Conservation (phyloP, 1,284 basidiomycete species). For the Puccinia brachypodii region DNA sequence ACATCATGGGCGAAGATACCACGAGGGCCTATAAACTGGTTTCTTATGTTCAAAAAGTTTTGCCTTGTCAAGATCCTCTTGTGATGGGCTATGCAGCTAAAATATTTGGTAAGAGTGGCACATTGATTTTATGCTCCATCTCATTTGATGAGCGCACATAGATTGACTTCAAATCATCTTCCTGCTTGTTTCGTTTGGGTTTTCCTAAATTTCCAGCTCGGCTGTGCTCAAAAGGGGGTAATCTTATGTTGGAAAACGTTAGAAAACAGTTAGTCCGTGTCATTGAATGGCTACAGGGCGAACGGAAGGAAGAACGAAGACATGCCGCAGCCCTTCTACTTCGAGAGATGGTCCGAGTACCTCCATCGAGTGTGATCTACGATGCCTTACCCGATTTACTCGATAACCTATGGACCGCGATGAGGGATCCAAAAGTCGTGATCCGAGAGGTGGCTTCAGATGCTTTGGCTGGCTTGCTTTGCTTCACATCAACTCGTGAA, state of each 20-base stretch:
- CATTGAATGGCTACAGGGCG: constrained; percentile 57
- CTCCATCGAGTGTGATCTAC: constrained; percentile 71
- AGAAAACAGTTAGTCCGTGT: constrained; percentile 55
- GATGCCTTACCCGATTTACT: constrained; percentile 81
- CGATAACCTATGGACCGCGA: constrained; percentile 82
- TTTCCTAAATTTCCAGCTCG: constrained; percentile 49
- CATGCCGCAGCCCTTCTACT: constrained; percentile 84
- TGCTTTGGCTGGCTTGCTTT: constrained; percentile 79
- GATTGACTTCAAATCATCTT: background rate
- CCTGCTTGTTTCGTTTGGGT: background rate
- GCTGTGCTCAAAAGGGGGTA: constrained; percentile 54
- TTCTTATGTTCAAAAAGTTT: constrained; percentile 54
- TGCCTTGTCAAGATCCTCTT: constrained; percentile 55
- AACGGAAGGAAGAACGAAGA: constrained; percentile 65
- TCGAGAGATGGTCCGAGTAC: constrained; percentile 80
- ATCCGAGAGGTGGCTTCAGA: constrained; percentile 86
- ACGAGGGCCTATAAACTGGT: constrained; percentile 54
- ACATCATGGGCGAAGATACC: constrained; percentile 52
- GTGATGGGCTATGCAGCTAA: constrained; percentile 57
- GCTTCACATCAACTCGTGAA: constrained; percentile 56
- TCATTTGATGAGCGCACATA: background rate
- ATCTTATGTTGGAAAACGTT: constrained; percentile 54
- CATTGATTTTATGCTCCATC: background rate
- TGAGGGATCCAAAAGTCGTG: constrained; percentile 68
- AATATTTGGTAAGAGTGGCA: constrained; percentile 52